Percentiles rank a stretch among this genome's conserved stretches.
Evolutionary conservation across 306 rosid genomes (phyloP).

Genomic region (Cajanus cajan): DNA sequence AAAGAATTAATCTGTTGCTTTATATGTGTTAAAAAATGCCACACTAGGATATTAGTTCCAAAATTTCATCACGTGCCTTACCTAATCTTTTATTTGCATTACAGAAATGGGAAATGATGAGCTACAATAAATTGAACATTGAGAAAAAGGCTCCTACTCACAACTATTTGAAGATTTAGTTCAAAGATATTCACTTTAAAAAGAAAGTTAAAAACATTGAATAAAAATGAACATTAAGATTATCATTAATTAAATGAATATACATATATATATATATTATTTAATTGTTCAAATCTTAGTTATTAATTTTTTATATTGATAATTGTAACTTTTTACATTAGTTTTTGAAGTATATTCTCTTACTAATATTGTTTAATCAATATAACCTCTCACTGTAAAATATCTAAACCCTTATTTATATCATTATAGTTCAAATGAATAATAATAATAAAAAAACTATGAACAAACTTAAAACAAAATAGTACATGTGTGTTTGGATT

Average conservation of each 20-base stretch:
- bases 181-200: neutral
- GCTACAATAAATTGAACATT: neutral
- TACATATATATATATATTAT: neutral
- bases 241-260: neutral
- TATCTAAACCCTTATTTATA: neutral
- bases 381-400: neutral
- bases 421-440: neutral
- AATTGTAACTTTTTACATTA: neutral
- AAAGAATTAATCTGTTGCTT: conserved; percentile 31
- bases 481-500: too few relatives aligned
- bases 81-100: conserved; percentile 30
- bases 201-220: neutral
- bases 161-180: neutral
- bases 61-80: conserved; percentile 34
- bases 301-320: neutral
- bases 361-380: neutral
- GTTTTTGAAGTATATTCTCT: neutral
- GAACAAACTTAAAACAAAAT: neutral
- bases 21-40: neutral
- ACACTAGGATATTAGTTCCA: conserved; percentile 39
- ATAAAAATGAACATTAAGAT: neutral
- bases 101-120: neutral
- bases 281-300: neutral
- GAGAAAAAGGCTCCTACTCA: neutral
- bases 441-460: neutral